These are phyloP conservation scores for Rhypophila decipiens DNA, from an alignment of 495 filamentous ascomycete genomes.

Conservation along the genomic window DNA sequence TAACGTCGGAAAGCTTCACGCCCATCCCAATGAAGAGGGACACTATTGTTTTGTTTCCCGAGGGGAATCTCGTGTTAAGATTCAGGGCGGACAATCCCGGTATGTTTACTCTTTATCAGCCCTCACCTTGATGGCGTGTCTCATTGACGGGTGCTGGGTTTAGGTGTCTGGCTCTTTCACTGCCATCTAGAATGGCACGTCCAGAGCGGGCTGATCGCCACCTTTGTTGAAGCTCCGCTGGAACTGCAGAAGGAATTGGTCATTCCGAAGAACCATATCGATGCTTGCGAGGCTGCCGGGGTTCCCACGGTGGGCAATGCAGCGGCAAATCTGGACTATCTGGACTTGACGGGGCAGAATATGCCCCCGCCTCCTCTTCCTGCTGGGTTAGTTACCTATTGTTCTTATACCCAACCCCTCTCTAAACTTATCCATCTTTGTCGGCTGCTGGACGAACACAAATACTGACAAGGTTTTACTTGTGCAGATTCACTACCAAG, in stretches of 20 bases:
- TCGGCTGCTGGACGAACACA: too few species aligned
- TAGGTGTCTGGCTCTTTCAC: slow-evolving; percentile 65
- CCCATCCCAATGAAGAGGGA: slow-evolving; percentile 49
- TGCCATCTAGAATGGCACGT: slow-evolving; percentile 71
- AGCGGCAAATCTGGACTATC: slow-evolving; percentile 61
- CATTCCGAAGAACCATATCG: slow-evolving; percentile 58
- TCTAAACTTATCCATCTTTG: too few species aligned
- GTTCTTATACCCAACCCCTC: too few species aligned
- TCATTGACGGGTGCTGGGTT: not conserved
- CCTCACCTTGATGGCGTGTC: slow-evolving; percentile 25
- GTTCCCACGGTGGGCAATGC: slow-evolving; percentile 62
- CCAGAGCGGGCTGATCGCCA: slow-evolving; percentile 59
- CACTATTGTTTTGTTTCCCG: slow-evolving; percentile 47
- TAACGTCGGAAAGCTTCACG: slow-evolving; percentile 34
- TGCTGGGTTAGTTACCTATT: slow-evolving; percentile 41
- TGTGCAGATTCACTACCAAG: slow-evolving; percentile 53
- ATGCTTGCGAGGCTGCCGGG: slow-evolving; percentile 48
- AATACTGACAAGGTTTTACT: too few species aligned
- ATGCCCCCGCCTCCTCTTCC: slow-evolving; percentile 51
- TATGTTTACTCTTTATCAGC: slow-evolving; percentile 25
- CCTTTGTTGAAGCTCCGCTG: slow-evolving; percentile 55
- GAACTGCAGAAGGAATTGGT: slow-evolving; percentile 52
- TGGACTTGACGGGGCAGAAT: slow-evolving; percentile 61
- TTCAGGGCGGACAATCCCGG: slow-evolving; percentile 65
- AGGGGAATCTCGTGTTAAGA: slow-evolving; percentile 57